phyloP scores from a whole-genome alignment of 2,329 filamentous ascomycete species.

The Cladosporium cucumerinum region DNA sequence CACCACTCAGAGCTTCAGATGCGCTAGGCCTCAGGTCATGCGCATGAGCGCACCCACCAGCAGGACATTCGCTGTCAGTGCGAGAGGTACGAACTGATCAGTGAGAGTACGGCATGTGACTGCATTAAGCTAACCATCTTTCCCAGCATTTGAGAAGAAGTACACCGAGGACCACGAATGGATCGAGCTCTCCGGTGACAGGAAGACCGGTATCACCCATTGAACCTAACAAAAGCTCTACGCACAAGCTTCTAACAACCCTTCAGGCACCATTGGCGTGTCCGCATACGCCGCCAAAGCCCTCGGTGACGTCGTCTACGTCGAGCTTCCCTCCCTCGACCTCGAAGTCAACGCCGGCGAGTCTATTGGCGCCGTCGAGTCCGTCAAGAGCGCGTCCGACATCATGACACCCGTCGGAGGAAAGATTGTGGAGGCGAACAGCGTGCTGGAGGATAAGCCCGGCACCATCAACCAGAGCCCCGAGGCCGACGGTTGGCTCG shows the following conservation, averaged over 20 bases:
- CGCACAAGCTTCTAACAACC: conserved; percentile 14
- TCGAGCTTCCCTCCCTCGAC: conserved; percentile 78
- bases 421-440: conserved; percentile 71
- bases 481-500: conserved; percentile 90
- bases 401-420: conserved; percentile 86
- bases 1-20: conserved; percentile 23
- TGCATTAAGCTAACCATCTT: neutral
- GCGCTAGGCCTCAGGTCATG: conserved; percentile 18
- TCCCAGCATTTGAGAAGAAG: conserved; percentile 64
- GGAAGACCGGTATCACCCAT: conserved; percentile 64
- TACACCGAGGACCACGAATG: conserved; percentile 99
- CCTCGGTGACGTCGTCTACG: conserved; percentile 94
- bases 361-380: conserved; percentile 90
- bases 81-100: conserved; percentile 24
- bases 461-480: conserved; percentile 84
- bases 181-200: conserved; percentile 82
- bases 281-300: conserved; percentile 86
- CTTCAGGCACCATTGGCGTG: conserved; percentile 69
- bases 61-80: conserved; percentile 31
- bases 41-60: conserved; percentile 17
- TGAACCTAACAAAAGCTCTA: conserved; percentile 7
- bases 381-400: conserved; percentile 96
- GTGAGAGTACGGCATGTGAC: neutral
- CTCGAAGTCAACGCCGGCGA: conserved; percentile 72
- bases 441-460: conserved; percentile 75